Evolutionary conservation across 2,329 filamentous ascomycete genomes (phyloP), one percentile per base, ranked within the genome.

Genomic region (Colletotrichum brevisporum): DNA sequence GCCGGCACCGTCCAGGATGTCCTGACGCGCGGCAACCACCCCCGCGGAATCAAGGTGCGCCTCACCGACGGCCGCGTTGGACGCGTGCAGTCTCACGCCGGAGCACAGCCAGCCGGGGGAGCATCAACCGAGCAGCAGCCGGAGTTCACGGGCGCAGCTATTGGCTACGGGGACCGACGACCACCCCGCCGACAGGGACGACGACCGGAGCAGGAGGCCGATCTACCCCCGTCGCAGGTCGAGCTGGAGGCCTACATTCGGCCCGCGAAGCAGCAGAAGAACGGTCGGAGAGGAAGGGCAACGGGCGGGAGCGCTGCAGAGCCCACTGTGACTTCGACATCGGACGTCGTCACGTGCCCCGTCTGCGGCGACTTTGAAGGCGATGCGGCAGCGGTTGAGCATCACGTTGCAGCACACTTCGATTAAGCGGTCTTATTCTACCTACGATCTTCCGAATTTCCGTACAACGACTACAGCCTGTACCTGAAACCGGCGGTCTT

Each of bases 1-100:
- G 82, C 84, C 52, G 93, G 93, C 26, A 79, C 84, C 5, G 89
- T 95, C 1, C 84, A 86, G 60, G 88, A 94, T 53, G 78, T 95
- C 0, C 83, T 95, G 55, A 95, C 92, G 2, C 83, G 88, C 1
- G 91, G 92, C 27, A 89, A 95, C 73, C 93, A 95, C 74, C 91
- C 92, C 3, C 86, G 91, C 10, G 93, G 93, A 43, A 93, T 95
- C 81, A 95, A 95, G 78, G 92, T 95, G 26, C 88, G 92, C 2
- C 83, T 95, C 6, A 81, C 83, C 1, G 91, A 93, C 77, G 92
- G 92, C 1, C 85, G 91, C 27, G 88, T 95, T 3, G 93, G 93
- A 2, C 83, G 93, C 16, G 93, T 95, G 31, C 93, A 95, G 78
- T 83, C 85, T 52, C 85, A 93, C 78, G 82, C 79, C 16, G 62